Evolutionary conservation across 805 yeast species (phyloP), one percentile per base, ranked within the genome.

Genomic region (Yamadazyma insecticola): DNA sequence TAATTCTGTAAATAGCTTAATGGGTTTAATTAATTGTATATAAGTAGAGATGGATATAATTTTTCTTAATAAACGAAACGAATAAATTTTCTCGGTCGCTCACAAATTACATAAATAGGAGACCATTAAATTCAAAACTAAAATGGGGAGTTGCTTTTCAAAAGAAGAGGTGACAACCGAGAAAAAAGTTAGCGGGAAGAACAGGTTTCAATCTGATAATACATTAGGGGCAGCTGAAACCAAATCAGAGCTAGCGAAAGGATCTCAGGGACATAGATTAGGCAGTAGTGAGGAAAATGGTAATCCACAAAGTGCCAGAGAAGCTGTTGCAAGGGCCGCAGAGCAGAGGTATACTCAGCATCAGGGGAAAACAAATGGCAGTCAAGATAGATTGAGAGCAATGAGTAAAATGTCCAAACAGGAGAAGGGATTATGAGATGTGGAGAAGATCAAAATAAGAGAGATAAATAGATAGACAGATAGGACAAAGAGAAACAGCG

Each of bases 261-360:
- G 14, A 19, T 17, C 26, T 11, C 32, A 19, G 14, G 55, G 53
- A 7, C 44, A 38, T n/a, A 35, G 32, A 26, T 37, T 51, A 13
- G 50, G 53, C 11, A 16, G 25, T n/a, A 42, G 33, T 1, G 22
- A 30, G 12, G 33, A n/a, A 6, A 22, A 4, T 12, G 21, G 20
- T 5, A 14, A 9, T 10, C 12, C 26, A 8, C 27, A 25, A 6
- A 18, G 20, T 5, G 43, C 57, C 13, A 47, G 41, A 28, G 56
- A 46, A 13, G 68, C 68, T 2, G 65, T 55, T 2, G 70, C 68
- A 4, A 42, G 38, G 24, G 72, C 72, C 5, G 70, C 70, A 2
- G 63, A 64, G 32, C 48, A 41, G 21, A 39, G 72, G 26, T 55
- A 38, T 36, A 39, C 50, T 18, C 48, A 45, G 26, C 55, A 51